phyloP scores from a whole-genome alignment of 345 rosid species.

The Eucalyptus caleyi region DNA sequence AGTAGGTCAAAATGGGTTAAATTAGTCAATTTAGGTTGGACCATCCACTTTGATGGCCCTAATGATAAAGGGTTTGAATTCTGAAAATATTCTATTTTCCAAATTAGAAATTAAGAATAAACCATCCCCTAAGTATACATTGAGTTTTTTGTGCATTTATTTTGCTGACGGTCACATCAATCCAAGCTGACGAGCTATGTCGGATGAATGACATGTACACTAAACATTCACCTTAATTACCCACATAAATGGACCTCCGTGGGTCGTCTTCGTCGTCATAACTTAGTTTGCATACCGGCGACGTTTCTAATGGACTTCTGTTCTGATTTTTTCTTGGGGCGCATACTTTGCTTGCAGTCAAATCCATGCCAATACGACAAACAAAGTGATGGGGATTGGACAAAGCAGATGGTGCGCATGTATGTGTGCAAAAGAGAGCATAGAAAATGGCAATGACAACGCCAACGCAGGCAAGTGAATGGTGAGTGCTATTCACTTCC shows the following conservation, averaged over 20 bases:
- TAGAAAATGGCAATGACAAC: neutral
- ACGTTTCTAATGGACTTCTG: neutral
- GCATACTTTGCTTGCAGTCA: neutral
- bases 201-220: neutral
- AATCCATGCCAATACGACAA: neutral
- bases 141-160: neutral
- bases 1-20: neutral
- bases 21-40: neutral
- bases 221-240: neutral
- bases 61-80: neutral
- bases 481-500: neutral
- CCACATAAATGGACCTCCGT: neutral
- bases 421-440: neutral
- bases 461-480: neutral
- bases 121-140: neutral
- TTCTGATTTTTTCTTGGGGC: neutral
- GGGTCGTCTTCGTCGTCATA: neutral
- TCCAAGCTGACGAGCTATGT: neutral
- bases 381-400: neutral
- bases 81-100: neutral
- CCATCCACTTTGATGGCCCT: neutral
- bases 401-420: neutral
- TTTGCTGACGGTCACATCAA: neutral
- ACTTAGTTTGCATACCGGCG: neutral
- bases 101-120: neutral